Evolutionary conservation across 2,329 filamentous ascomycete species (phyloP), one percentile per base, ranked within the genome.

Genomic region (Cercospora zeina): DNA sequence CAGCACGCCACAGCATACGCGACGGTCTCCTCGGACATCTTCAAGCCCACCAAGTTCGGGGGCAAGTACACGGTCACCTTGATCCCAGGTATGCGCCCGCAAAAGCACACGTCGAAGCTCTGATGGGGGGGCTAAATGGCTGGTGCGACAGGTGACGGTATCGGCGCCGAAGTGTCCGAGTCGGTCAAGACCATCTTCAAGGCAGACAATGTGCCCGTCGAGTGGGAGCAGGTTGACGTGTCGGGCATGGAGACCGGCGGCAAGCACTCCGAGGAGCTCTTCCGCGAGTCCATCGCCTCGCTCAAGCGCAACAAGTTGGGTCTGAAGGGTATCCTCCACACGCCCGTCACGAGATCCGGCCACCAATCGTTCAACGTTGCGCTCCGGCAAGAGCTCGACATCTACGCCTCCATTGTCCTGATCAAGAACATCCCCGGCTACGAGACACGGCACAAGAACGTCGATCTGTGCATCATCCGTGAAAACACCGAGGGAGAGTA

Each of bases 401-500:
- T 99, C 80, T 99, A 97, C 82, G 95, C 95, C 77, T 96, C 91
- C 70, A 95, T 99, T 77, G 91, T 92, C 75, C 85, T 97, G 71
- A 93, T 99, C 85, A 97, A 97, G 89, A 99, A 99, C 85, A 97
- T 99, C 75, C 95, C 95, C 73, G 95, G 95, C 75, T 97, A 97
- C 85, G 82, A 95, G 81, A 99, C 95, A 68, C 91, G 95, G 78
- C 95, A 99, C 86, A 89, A 96, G 80, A 86, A 95, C 79, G 91
- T 99, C 78, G 95, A 99, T 79, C 87, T 97, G 71, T 96, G 93
- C 87, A 97, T 99, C 81, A 97, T 99, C 81, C 95, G 95, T 82
- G 95, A 99, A 85, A 99, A 99, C 85, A 99, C 95, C 76, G 95
- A 99, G 86, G 95, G 95, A 76, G 95, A 99, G 85, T 99, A 99